Evolutionary conservation across 2,329 filamentous ascomycete species (phyloP).

Genomic region (Fusarium equiseti): DNA sequence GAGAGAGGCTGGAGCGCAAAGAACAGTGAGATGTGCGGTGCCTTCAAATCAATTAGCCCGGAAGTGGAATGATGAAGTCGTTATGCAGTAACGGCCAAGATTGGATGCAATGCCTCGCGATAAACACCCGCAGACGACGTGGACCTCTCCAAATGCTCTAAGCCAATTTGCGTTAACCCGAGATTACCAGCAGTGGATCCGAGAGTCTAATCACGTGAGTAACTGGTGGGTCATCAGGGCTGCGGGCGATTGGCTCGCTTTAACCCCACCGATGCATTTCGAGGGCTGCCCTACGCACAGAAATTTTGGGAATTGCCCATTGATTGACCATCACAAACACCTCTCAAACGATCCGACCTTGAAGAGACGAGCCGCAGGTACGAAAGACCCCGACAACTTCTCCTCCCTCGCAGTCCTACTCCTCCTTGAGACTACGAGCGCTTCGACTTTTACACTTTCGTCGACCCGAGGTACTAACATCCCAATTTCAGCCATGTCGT

Average conservation of each 20-base stretch:
- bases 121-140: constrained; percentile 45
- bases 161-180: constrained; percentile 38
- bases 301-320: constrained; percentile 56
- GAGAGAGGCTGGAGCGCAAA: constrained; percentile 34
- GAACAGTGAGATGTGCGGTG: constrained; percentile 29
- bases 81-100: constrained; percentile 43
- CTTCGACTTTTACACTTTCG: constrained; percentile 31
- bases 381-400: constrained; percentile 48
- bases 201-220: constrained; percentile 46
- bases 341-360: constrained; percentile 55
- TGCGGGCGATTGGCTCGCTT: constrained; percentile 54
- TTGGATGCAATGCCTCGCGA: constrained; percentile 34
- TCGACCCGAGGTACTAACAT: constrained; percentile 48
- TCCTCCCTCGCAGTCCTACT: constrained; percentile 36
- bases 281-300: constrained; percentile 58
- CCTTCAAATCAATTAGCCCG: constrained; percentile 20
- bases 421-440: constrained; percentile 38
- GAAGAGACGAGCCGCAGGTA: constrained; percentile 59
- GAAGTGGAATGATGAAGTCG: constrained; percentile 43
- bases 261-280: constrained; percentile 49
- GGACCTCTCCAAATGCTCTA: constrained; percentile 40
- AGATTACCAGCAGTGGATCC: constrained; percentile 22
- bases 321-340: constrained; percentile 51
- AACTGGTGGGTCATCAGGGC: neutral
- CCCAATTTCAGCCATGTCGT: constrained; percentile 57